Percentiles rank a stretch among this genome's conserved stretches.
These are phyloP conservation scores for Linnemannia schmuckeri DNA, from an alignment of 192 early-diverging fungal genomes.

Conservation along the genomic window DNA sequence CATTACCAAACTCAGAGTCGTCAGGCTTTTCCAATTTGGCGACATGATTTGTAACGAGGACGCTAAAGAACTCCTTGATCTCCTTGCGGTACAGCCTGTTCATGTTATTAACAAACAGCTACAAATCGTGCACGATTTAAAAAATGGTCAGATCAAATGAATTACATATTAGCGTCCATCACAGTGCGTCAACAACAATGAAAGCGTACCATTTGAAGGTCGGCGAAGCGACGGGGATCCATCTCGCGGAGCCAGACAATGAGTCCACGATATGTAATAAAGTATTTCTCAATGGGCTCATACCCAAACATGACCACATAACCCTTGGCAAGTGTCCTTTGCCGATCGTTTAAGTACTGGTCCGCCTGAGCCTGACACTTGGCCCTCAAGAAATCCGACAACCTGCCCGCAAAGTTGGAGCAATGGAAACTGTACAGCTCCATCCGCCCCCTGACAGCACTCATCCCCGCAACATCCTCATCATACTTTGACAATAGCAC, in stretches of 20 bases:
- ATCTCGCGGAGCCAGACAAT: slow-evolving; percentile 82
- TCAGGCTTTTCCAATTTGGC: slow-evolving; percentile 57
- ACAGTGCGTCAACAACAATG: not conserved
- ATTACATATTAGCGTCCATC: not conserved
- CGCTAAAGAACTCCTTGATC: slow-evolving; percentile 57
- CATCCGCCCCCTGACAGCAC: slow-evolving; percentile 69
- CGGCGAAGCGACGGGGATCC: slow-evolving; percentile 74
- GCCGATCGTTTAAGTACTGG: slow-evolving; percentile 63
- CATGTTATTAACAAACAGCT: slow-evolving; percentile 48
- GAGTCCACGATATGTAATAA: slow-evolving; percentile 76
- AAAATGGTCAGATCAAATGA: not conserved
- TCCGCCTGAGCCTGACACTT: slow-evolving; percentile 74
- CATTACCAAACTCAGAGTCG: slow-evolving; percentile 58
- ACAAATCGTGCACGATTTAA: not conserved
- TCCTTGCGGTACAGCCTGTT: slow-evolving; percentile 59
- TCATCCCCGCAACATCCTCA: slow-evolving; percentile 59
- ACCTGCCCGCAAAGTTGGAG: slow-evolving; percentile 72
- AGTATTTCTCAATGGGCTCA: slow-evolving; percentile 71
- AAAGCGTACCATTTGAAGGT: slow-evolving; percentile 73
- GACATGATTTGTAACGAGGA: slow-evolving; percentile 43
- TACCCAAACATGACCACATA: slow-evolving; percentile 63
- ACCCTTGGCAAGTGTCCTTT: slow-evolving; percentile 56
- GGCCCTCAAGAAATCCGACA: slow-evolving; percentile 74
- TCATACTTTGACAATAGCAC: slow-evolving; percentile 73
- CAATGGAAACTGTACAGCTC: slow-evolving; percentile 76